These are phyloP conservation scores for Quercus cerris DNA, from an alignment of 306 rosid genomes.

Conservation along the genomic window DNA sequence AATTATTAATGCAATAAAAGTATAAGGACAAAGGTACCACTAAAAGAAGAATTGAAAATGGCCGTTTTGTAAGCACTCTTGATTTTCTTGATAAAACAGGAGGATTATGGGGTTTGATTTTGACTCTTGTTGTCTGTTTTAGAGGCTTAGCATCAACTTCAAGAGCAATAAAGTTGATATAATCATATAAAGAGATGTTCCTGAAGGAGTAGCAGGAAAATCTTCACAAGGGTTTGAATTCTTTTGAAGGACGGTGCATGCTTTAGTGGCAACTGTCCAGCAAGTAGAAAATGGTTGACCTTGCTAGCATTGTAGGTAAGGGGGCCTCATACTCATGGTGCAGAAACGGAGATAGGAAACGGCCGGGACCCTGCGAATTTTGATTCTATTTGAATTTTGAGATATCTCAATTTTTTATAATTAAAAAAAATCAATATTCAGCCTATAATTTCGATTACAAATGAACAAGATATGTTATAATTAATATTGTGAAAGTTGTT, in stretches of 20 bases:
- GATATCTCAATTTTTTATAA: too few species aligned
- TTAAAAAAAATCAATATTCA: too few species aligned
- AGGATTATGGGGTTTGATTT: neutral
- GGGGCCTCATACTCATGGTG: slow-evolving; percentile 21
- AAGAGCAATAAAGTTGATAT: too few species aligned
- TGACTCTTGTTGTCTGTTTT: neutral
- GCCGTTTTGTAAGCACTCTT: neutral
- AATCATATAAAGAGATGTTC: neutral
- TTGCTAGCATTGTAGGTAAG: neutral
- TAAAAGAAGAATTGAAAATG: neutral
- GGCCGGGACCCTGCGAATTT: neutral
- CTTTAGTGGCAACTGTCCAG: slow-evolving; percentile 13
- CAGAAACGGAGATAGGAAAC: slow-evolving; percentile 4
- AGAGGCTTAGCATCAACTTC: too few species aligned
- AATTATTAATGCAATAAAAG: neutral
- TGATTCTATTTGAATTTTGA: neutral
- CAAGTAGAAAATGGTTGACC: slow-evolving; percentile 30
- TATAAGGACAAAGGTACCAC: neutral
- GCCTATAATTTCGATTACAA: too few species aligned
- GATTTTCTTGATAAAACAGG: neutral
- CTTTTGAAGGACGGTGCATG: neutral
- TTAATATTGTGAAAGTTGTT: too few species aligned
- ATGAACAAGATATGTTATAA: too few species aligned
- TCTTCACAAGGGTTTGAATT: neutral
- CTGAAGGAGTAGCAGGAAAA: neutral